Evolutionary conservation across 139 green algal genomes (phyloP), one percentile per base, ranked within the genome.

Genomic region (Edaphochlamys debaryana): DNA sequence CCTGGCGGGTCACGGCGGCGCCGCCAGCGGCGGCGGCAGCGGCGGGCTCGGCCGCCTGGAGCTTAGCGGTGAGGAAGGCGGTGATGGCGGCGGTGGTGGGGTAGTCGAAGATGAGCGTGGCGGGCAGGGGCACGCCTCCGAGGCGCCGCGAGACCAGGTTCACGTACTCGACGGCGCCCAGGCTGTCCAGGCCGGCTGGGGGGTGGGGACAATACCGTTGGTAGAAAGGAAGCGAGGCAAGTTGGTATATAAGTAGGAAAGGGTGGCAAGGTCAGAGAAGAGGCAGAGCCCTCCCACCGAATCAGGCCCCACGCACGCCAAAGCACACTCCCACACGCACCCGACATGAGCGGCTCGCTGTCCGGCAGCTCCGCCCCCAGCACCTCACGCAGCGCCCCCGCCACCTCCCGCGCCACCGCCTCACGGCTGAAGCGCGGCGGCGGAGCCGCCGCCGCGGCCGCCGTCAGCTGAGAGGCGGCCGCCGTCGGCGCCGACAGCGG

Each of bases 121-220:
- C 69, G 11, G 91, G 91, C 63, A 94, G 86, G 13, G 72, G 79
- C 52, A 94, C n/a, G 50, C 82, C 85, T 52, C 82, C 85, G 19
- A 93, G 72, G 4, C 86, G 85, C 22, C 87, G 63, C 23, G 79
- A 66, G 2, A 97, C 71, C 15, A 93, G 74, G 81, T 94, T 96
- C 6, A 93, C 89, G 70, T 95, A 93, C 89, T 98, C 93, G 54
- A 98, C 93, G 41, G 90, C 88, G 37, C 90, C 93, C 64, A 98
- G 87, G 23, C 93, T 97, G 71, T 98, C 94, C 32, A 97, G 79
- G 22, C 95, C 95, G 27, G 90, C 91, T 90, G 85, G n/a, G n/a
- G n/a, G n/a, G n/a, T n/a, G n/a, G n/a, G n/a, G n/a, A n/a, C n/a
- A n/a, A n/a, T n/a, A n/a, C n/a, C n/a, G n/a, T n/a, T n/a, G n/a